A percentile compares a stretch with the other conserved stretches of the same genome.
Conservation (phyloP, 2,329 filamentous ascomycete genomes). For the Pyricularia pennisetigena region DNA sequence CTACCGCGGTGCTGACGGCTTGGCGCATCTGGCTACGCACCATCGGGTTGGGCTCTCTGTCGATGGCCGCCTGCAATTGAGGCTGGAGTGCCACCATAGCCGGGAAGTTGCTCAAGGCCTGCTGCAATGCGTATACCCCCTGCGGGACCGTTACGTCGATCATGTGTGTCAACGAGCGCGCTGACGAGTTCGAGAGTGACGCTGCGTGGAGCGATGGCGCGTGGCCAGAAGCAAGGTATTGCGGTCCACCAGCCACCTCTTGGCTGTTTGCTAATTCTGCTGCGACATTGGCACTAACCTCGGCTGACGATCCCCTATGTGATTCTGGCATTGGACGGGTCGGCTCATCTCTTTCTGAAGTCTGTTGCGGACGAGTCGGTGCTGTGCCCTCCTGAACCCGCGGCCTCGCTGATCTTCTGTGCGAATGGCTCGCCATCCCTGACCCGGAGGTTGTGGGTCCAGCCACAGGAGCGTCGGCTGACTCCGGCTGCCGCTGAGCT, state of each 20-base stretch:
- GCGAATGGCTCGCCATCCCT: background rate
- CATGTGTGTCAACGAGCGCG: constrained; percentile 30
- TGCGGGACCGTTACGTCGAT: constrained; percentile 44
- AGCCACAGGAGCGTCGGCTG: background rate
- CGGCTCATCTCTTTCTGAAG: background rate
- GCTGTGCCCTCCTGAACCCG: background rate
- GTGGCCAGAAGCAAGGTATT: background rate
- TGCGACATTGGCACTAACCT: background rate
- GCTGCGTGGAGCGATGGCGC: background rate
- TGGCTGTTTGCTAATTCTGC: background rate
- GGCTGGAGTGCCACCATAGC: constrained; percentile 35
- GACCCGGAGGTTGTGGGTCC: background rate
- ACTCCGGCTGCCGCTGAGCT: constrained; percentile 3
- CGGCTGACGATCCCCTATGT: background rate
- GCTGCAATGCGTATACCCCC: constrained; percentile 35
- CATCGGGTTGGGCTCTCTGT: constrained; percentile 37
- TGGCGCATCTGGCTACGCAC: constrained; percentile 38
- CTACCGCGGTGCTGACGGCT: constrained; percentile 34
- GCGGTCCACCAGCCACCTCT: background rate
- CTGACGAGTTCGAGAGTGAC: background rate
- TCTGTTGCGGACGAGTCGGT: background rate
- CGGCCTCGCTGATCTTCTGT: background rate
- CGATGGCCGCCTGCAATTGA: constrained; percentile 40
- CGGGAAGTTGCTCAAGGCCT: constrained; percentile 35
- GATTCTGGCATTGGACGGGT: background rate